Conservation (phyloP, 176 grass and related monocot genomes). For the Thalia dealbata region DNA sequence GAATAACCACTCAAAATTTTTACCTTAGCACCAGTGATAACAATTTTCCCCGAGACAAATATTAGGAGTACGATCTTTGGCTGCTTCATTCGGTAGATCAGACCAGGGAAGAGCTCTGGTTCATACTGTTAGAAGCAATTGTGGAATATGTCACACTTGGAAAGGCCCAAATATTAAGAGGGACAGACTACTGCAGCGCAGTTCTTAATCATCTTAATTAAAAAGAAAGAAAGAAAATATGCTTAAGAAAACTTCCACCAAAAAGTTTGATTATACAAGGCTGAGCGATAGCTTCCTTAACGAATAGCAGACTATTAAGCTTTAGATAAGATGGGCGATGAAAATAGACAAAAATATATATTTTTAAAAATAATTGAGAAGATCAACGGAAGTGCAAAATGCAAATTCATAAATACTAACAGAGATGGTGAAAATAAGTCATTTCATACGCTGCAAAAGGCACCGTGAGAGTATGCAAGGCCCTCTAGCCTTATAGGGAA, state of each 20-base stretch:
- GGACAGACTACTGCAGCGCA: background rate
- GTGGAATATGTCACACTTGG: background rate
- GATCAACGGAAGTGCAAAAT: background rate
- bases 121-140: conserved; percentile 40
- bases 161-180: background rate
- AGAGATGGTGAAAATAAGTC: background rate
- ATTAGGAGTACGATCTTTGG: conserved; percentile 61
- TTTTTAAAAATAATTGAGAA: background rate
- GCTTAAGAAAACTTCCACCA: background rate
- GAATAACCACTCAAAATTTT: background rate
- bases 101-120: conserved; percentile 59
- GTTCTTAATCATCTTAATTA: background rate
- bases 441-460: conserved; percentile 78
- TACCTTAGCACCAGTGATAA: conserved; percentile 58
- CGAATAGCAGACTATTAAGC: background rate
- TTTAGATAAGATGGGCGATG: background rate
- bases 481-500: conserved; percentile 95
- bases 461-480: conserved; percentile 94
- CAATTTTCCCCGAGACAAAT: conserved; percentile 67
- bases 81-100: conserved; percentile 59
- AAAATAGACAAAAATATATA: background rate
- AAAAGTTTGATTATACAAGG: background rate
- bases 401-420: background rate
- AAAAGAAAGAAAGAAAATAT: background rate
- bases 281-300: background rate